phyloP scores from a whole-genome alignment of 1,284 basidiomycete genomes.

The Jaminaea rosea region DNA sequence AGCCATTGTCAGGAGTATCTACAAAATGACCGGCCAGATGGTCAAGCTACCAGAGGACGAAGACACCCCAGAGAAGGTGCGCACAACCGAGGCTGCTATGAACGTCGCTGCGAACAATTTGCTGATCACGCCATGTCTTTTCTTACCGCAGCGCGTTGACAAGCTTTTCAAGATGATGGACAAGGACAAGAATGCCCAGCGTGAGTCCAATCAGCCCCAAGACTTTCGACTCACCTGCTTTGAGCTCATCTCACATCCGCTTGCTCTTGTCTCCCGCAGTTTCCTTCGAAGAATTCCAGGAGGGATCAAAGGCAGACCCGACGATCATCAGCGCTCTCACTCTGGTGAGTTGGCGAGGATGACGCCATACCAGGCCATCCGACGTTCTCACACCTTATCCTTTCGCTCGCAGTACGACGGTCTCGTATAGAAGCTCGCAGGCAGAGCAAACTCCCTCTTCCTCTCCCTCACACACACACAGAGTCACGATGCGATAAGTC shows the following conservation, averaged over 20 bases:
- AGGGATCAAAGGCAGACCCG: conserved; percentile 57
- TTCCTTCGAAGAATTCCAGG: conserved; percentile 46
- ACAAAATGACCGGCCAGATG: conserved; percentile 69
- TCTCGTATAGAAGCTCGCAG: not conserved
- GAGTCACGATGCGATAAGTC: no score
- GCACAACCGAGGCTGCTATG: conserved; percentile 9
- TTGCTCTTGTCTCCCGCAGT: conserved; percentile 13
- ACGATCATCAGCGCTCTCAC: conserved; percentile 52
- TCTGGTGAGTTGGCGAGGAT: not conserved
- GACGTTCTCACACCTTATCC: not conserved
- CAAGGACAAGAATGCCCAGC: conserved; percentile 43
- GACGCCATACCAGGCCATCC: not conserved
- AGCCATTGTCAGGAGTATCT: conserved; percentile 44
- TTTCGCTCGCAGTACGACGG: not conserved
- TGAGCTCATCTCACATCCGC: not conserved
- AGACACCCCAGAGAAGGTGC: conserved; percentile 95
- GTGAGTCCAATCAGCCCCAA: conserved; percentile 14
- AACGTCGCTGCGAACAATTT: not conserved
- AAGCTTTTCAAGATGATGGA: conserved; percentile 47
- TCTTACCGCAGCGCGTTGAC: conserved; percentile 30
- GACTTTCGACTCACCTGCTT: no score
- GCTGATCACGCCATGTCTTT: not conserved
- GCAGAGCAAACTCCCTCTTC: no score
- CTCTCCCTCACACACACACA: no score
- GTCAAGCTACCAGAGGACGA: conserved; percentile 94